A percentile compares a stretch with the other conserved stretches of the same genome.
These are phyloP conservation scores for Ilyonectria mors-panacis DNA, from an alignment of 2,329 filamentous ascomycete species.

Conservation along the genomic window DNA sequence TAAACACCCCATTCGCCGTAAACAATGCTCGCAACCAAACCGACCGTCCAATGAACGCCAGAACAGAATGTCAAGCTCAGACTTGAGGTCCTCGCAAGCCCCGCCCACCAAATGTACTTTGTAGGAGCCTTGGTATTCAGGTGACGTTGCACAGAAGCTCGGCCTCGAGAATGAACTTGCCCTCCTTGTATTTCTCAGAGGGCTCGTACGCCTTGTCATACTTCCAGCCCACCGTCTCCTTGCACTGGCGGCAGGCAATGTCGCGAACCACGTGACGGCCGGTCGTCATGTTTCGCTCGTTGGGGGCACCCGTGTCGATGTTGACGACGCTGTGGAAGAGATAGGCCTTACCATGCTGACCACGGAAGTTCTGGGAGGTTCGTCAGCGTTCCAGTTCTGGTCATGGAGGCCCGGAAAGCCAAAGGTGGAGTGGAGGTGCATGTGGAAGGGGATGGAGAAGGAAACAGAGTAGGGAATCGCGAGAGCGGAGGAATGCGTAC, in stretches of 20 bases:
- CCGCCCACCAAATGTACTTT: neutral
- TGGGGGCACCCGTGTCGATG: slow-evolving; percentile 84
- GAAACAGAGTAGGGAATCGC: neutral
- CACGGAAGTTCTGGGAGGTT: slow-evolving; percentile 87
- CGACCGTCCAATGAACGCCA: slow-evolving; percentile 37
- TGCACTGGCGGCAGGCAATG: slow-evolving; percentile 92
- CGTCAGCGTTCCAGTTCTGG: slow-evolving; percentile 23
- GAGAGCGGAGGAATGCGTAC: slow-evolving; percentile 67
- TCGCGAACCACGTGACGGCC: slow-evolving; percentile 95
- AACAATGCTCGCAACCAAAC: slow-evolving; percentile 30
- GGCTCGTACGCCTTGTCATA: slow-evolving; percentile 97
- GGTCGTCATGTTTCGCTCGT: slow-evolving; percentile 98
- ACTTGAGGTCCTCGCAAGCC: neutral
- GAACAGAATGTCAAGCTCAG: slow-evolving; percentile 17
- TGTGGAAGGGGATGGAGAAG: slow-evolving; percentile 29
- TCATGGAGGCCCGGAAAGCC: neutral
- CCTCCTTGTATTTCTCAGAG: slow-evolving; percentile 98
- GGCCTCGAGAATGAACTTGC: slow-evolving; percentile 96
- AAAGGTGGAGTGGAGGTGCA: neutral
- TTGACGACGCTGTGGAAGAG: slow-evolving; percentile 97
- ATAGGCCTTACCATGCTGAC: slow-evolving; percentile 98
- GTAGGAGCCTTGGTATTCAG: slow-evolving; percentile 49
- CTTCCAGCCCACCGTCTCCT: slow-evolving; percentile 96
- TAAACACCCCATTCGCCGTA: slow-evolving; percentile 29
- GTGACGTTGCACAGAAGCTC: slow-evolving; percentile 88